phyloP scores from a whole-genome alignment of 2,329 filamentous ascomycete genomes.

The Didymella glomerata region DNA sequence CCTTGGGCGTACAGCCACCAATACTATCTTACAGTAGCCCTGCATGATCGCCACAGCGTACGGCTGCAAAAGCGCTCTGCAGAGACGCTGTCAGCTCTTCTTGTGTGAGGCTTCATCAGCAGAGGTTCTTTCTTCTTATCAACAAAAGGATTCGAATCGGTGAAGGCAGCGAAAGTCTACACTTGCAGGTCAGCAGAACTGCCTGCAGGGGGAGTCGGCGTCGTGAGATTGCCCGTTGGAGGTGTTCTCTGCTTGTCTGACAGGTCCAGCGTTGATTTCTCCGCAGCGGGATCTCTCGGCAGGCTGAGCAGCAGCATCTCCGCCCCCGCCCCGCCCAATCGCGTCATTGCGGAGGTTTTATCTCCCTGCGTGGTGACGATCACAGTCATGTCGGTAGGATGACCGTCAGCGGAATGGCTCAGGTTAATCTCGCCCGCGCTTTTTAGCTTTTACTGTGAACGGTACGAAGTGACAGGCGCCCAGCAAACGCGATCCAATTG shows the following conservation, averaged over 20 bases:
- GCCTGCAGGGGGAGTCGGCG: slow-evolving; percentile 30
- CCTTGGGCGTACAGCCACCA: slow-evolving; percentile 46
- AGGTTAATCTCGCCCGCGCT: slow-evolving; percentile 11
- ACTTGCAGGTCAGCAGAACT: slow-evolving; percentile 14
- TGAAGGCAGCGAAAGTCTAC: slow-evolving; percentile 11
- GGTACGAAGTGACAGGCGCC: slow-evolving; percentile 19
- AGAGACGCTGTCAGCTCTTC: slow-evolving; percentile 36
- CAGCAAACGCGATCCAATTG: slow-evolving; percentile 14
- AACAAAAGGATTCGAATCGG: slow-evolving; percentile 19
- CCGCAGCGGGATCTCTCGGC: slow-evolving; percentile 36
- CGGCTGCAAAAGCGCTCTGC: slow-evolving; percentile 30
- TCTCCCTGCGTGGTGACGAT: slow-evolving; percentile 18
- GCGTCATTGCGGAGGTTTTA: slow-evolving; percentile 23
- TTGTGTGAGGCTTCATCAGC: slow-evolving; percentile 21
- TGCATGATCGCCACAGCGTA: slow-evolving; percentile 44
- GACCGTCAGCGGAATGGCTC: slow-evolving; percentile 8
- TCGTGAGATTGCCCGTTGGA: slow-evolving; percentile 17
- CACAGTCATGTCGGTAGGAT: slow-evolving; percentile 19
- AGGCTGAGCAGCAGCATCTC: slow-evolving; percentile 17
- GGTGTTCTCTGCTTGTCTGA: slow-evolving; percentile 14
- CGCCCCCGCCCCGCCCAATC: slow-evolving; percentile 29
- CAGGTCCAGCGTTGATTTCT: slow-evolving; percentile 19
- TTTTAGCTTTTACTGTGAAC: slow-evolving; percentile 8
- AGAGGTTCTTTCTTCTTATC: slow-evolving; percentile 25
- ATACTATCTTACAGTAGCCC: slow-evolving; percentile 49